Base-by-base conservation (phyloP, 495 filamentous ascomycete genomes). In the Umbilicaria muhlenbergii region DNA sequence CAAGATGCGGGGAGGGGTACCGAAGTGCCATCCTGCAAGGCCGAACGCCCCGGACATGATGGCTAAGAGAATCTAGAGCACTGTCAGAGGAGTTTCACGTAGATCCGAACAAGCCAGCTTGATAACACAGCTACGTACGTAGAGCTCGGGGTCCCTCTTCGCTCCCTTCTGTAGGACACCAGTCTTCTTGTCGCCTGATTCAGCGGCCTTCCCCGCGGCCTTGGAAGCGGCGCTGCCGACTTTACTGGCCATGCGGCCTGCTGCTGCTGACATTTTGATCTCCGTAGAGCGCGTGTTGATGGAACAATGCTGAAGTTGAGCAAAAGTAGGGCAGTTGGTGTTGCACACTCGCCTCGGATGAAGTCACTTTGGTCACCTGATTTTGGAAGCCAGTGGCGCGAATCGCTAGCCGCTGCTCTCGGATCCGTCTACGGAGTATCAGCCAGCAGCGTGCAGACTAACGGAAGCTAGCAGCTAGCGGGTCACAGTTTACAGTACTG, bases 1-100 rank as follows among this genome's bases (percentile, higher is more conserved):
- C 18, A 13, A 37, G 10, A 18, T 8, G 37, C 18, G 24, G 18
- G 38, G 34, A 15, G 36, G 34, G 44, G 33, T 68, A 80, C 77
- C 77, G 50, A 86, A 86, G 65, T 83, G 80, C 77, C 77, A 94
- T 55, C 91, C 91, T 45, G 82, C 92, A 58, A 91, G 73, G 44
- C 77, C 74, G 54, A 94, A 83, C 55, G 83, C 82, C 58, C 79
- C 77, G 46, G 83, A 79, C 92, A 98, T 95, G 53, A 98, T 80
- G 55, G 76, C 83, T 47, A 86, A 70, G 41, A 98, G 78, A 54
- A 94, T 77, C 91, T 98, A 51, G 50, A 31, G 21, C 28, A 21
- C 16, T 10, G 24, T 40, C 36, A 48, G 42, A 16, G 37, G 21
- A 34, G 41, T 15, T n/a, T 11, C 14, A 15, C 5, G n/a, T 43